Evolutionary conservation across 768 basidiomycete genomes (phyloP).

Genomic region (Kondoa subrosea): DNA sequence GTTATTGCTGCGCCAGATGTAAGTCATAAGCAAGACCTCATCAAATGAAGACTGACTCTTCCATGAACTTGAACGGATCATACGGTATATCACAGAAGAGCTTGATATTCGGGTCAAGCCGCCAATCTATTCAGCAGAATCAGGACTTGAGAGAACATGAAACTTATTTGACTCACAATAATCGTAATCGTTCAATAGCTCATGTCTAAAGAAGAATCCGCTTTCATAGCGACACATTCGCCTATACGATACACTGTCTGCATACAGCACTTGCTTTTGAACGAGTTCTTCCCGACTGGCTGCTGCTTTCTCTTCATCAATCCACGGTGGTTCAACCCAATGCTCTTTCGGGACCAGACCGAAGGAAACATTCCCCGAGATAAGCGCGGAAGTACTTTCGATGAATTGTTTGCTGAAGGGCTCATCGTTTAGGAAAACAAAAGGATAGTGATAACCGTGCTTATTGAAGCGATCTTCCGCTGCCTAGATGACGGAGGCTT

Average conservation of each 20-base stretch:
- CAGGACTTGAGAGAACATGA: not conserved
- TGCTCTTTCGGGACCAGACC: conserved; percentile 37
- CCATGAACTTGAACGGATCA: conserved; percentile 69
- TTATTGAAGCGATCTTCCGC: conserved; percentile 79
- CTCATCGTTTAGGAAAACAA: conserved; percentile 49
- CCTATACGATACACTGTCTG: conserved; percentile 45
- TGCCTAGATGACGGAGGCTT: too few relatives aligned
- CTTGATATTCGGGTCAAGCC: conserved; percentile 68
- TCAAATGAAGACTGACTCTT: conserved; percentile 25
- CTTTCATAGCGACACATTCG: conserved; percentile 70
- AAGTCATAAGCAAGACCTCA: not conserved
- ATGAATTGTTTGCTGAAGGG: conserved; percentile 59
- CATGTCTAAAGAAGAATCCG: conserved; percentile 43
- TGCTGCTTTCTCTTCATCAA: conserved; percentile 52
- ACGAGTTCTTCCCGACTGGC: conserved; percentile 46
- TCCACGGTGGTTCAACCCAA: conserved; percentile 54
- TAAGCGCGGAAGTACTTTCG: conserved; percentile 33
- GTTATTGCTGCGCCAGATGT: conserved; percentile 38
- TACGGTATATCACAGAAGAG: conserved; percentile 51
- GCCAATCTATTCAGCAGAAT: conserved; percentile 54
- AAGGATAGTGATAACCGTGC: conserved; percentile 26
- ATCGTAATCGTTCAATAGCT: conserved; percentile 49
- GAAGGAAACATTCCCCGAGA: conserved; percentile 22
- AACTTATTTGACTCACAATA: not conserved
- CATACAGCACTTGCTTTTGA: conserved; percentile 43